phyloP scores from a whole-genome alignment of 2,329 filamentous ascomycete genomes.

The Lachnellula suecica region DNA sequence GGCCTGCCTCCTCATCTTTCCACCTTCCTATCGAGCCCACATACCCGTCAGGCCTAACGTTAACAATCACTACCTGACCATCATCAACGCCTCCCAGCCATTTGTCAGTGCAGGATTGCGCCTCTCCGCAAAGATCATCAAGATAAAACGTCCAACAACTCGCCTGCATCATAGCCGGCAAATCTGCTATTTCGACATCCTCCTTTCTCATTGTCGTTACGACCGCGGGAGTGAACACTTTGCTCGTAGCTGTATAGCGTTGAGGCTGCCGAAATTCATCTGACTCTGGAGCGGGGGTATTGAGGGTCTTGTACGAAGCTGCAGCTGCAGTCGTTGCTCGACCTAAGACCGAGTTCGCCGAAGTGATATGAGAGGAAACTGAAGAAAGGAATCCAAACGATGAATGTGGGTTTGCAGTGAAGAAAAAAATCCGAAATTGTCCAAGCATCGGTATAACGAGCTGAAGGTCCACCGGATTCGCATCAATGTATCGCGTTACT shows the following conservation, averaged over 20 bases:
- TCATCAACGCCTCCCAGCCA: constrained; percentile 58
- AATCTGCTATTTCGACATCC: constrained; percentile 63
- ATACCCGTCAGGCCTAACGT: constrained; percentile 73
- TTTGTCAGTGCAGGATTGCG: constrained; percentile 64
- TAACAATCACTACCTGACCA: constrained; percentile 61
- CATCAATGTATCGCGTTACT: constrained; percentile 73
- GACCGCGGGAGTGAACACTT: constrained; percentile 67
- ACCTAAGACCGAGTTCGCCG: constrained; percentile 53
- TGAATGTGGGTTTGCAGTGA: constrained; percentile 61
- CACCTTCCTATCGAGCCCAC: constrained; percentile 60
- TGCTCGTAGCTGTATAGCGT: constrained; percentile 66
- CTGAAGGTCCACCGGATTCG: constrained; percentile 75
- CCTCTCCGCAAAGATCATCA: constrained; percentile 60
- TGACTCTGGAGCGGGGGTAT: constrained; percentile 54
- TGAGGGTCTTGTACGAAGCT: constrained; percentile 60
- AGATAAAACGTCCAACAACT: constrained; percentile 73
- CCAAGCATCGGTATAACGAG: constrained; percentile 76
- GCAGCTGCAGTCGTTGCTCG: constrained; percentile 58
- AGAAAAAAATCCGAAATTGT: constrained; percentile 74
- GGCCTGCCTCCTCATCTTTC: constrained; percentile 30
- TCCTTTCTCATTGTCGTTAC: constrained; percentile 66
- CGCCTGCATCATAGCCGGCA: constrained; percentile 60
- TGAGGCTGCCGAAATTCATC: constrained; percentile 68
- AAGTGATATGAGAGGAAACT: constrained; percentile 55
- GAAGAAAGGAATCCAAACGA: constrained; percentile 57